Percentiles rank a stretch among this genome's conserved stretches.
These are phyloP conservation scores for Mycena metata DNA, from an alignment of 768 basidiomycete genomes.

Conservation along the genomic window DNA sequence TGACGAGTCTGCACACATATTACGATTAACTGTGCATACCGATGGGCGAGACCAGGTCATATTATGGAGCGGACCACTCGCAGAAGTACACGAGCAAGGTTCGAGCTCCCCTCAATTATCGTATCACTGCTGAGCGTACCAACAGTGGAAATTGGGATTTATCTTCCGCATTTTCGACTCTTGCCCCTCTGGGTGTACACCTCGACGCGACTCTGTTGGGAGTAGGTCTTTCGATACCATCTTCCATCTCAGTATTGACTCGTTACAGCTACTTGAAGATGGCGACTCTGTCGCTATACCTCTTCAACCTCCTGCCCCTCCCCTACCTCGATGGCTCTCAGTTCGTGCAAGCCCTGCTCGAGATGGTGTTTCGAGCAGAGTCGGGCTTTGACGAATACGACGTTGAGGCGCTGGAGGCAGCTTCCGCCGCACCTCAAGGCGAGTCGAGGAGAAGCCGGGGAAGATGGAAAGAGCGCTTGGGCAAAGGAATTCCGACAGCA, in stretches of 20 bases:
- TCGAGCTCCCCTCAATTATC: not conserved
- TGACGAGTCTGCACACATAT: slow-evolving; percentile 60
- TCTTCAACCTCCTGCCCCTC: slow-evolving; percentile 87
- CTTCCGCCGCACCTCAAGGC: slow-evolving; percentile 19
- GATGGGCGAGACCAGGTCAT: slow-evolving; percentile 53
- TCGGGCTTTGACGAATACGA: slow-evolving; percentile 46
- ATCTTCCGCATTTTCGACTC: slow-evolving; percentile 58
- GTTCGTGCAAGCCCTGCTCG: slow-evolving; percentile 56
- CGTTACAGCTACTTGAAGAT: slow-evolving; percentile 69
- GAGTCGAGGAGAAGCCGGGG: slow-evolving; percentile 27
- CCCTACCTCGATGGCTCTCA: slow-evolving; percentile 79
- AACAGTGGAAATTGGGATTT: slow-evolving; percentile 66
- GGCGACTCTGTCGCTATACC: slow-evolving; percentile 81
- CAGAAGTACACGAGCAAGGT: slow-evolving; percentile 80
- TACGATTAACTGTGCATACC: slow-evolving; percentile 65
- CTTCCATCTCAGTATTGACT: too few species aligned
- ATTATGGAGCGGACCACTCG: slow-evolving; percentile 80
- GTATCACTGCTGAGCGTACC: not conserved
- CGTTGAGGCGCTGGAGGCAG: slow-evolving; percentile 48
- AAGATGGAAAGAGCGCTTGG: slow-evolving; percentile 41
- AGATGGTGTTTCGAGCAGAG: slow-evolving; percentile 27
- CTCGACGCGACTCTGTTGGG: slow-evolving; percentile 58
- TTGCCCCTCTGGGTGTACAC: slow-evolving; percentile 59
- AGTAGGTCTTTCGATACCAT: slow-evolving; percentile 59
- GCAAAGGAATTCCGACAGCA: slow-evolving; percentile 36